Evolutionary conservation across 495 filamentous ascomycete genomes (phyloP).

Genomic region (Parachaetomium inaequale): DNA sequence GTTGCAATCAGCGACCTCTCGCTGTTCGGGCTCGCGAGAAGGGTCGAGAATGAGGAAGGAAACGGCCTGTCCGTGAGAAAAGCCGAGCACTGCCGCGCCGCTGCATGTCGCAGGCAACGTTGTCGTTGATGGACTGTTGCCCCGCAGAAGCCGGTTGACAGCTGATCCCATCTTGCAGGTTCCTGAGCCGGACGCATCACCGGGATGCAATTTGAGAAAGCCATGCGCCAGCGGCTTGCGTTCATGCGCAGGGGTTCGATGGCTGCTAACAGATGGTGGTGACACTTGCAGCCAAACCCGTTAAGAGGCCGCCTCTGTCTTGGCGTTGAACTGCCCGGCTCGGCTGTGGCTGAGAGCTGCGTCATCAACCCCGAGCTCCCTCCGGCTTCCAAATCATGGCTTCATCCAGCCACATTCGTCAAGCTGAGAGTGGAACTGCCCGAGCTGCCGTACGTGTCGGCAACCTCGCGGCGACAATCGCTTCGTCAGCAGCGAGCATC

Average conservation of each 20-base stretch:
- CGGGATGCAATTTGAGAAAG: not conserved
- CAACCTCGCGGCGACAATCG: too few species aligned
- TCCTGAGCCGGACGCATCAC: not conserved
- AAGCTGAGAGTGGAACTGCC: conserved; percentile 7
- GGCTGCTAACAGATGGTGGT: not conserved
- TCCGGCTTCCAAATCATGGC: not conserved
- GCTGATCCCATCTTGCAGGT: not conserved
- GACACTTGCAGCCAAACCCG: not conserved
- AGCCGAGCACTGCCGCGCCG: not conserved
- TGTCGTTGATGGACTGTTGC: too few species aligned
- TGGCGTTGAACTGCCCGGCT: not conserved
- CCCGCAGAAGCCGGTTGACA: too few species aligned
- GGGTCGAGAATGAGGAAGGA: too few species aligned
- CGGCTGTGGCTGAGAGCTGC: conserved; percentile 1
- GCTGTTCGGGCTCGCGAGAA: not conserved
- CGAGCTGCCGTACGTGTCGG: too few species aligned
- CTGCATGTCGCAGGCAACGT: not conserved
- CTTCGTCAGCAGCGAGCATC: too few species aligned
- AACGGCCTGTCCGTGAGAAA: not conserved
- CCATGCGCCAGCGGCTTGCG: not conserved
- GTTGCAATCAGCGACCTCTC: not conserved
- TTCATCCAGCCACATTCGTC: not conserved
- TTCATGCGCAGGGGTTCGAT: not conserved
- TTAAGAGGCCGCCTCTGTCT: not conserved
- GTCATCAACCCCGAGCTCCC: not conserved